phyloP scores from a whole-genome alignment of 2,329 filamentous ascomycete species.

The Epichloe brachyelytri region DNA sequence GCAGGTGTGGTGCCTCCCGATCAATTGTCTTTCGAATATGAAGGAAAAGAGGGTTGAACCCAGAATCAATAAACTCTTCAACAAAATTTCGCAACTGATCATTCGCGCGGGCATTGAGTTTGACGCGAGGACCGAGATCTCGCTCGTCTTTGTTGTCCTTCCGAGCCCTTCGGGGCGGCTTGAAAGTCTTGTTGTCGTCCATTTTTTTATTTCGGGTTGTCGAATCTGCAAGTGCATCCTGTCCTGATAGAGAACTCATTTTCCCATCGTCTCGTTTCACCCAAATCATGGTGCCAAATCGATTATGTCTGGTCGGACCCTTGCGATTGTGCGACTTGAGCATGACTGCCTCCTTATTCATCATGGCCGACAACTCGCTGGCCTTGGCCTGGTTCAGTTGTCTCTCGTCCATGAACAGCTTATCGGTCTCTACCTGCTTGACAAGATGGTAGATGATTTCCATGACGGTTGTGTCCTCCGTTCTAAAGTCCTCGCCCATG shows the following conservation, averaged over 20 bases:
- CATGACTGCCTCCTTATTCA: slow-evolving; percentile 78
- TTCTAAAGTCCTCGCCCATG: slow-evolving; percentile 84
- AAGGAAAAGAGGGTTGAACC: slow-evolving; percentile 83
- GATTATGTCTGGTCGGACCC: slow-evolving; percentile 76
- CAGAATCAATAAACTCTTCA: slow-evolving; percentile 85
- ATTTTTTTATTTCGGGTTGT: slow-evolving; percentile 71
- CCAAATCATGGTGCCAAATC: slow-evolving; percentile 97
- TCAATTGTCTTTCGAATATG: slow-evolving; percentile 84
- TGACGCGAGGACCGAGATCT: slow-evolving; percentile 63
- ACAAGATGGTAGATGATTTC: slow-evolving; percentile 88
- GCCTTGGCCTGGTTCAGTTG: slow-evolving; percentile 56
- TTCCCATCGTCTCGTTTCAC: slow-evolving; percentile 77
- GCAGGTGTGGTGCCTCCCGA: slow-evolving; percentile 70
- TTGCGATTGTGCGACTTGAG: slow-evolving; percentile 62
- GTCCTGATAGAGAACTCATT: slow-evolving; percentile 75
- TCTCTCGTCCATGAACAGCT: slow-evolving; percentile 72
- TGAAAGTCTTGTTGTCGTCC: slow-evolving; percentile 82
- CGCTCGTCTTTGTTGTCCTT: slow-evolving; percentile 52
- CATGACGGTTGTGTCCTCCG: slow-evolving; percentile 78
- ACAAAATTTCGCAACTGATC: slow-evolving; percentile 70
- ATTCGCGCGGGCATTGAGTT: slow-evolving; percentile 61
- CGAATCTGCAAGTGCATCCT: slow-evolving; percentile 66
- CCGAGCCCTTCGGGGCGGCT: slow-evolving; percentile 55
- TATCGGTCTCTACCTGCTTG: slow-evolving; percentile 74
- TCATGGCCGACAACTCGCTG: slow-evolving; percentile 59